These are phyloP conservation scores for Kondoa subrosea DNA, from an alignment of 768 basidiomycete genomes.

Conservation along the genomic window DNA sequence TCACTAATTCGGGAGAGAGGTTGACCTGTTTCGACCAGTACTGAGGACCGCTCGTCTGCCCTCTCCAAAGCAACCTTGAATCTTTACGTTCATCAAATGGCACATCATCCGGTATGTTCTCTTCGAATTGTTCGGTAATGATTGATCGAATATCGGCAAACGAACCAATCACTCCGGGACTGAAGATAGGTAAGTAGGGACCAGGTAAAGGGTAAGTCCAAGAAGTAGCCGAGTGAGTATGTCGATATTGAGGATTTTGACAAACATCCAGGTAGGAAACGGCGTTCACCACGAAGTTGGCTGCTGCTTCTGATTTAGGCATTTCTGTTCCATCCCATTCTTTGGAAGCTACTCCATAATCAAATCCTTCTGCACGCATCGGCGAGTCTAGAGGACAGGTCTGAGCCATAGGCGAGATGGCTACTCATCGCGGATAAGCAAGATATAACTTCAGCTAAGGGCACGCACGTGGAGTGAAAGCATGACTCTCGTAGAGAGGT, in stretches of 20 bases:
- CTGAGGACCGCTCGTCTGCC: conserved; percentile 33
- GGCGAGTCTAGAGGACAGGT: conserved; percentile 25
- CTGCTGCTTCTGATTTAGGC: conserved; percentile 9
- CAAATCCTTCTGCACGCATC: conserved; percentile 23
- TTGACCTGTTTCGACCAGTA: conserved; percentile 22
- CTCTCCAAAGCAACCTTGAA: conserved; percentile 34
- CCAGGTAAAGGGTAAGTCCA: conserved; percentile 22
- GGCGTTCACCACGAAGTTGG: conserved; percentile 14
- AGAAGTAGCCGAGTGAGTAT: conserved; percentile 26
- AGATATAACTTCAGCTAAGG: neutral
- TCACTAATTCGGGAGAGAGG: no score
- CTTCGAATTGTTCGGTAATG: neutral
- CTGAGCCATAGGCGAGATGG: conserved; percentile 23
- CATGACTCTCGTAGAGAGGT: neutral
- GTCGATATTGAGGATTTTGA: conserved; percentile 27
- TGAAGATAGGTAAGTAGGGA: conserved; percentile 24
- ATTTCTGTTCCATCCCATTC: conserved; percentile 20
- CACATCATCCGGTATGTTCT: conserved; percentile 30
- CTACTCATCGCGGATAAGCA: conserved; percentile 21
- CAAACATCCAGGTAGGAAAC: conserved; percentile 27
- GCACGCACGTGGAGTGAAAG: neutral
- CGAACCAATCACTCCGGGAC: conserved; percentile 19
- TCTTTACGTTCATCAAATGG: conserved; percentile 26
- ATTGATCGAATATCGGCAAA: neutral
- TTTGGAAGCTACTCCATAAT: conserved; percentile 22